phyloP scores from a whole-genome alignment of 1,284 basidiomycete species.

The Cutaneotrichosporon sp. region DNA sequence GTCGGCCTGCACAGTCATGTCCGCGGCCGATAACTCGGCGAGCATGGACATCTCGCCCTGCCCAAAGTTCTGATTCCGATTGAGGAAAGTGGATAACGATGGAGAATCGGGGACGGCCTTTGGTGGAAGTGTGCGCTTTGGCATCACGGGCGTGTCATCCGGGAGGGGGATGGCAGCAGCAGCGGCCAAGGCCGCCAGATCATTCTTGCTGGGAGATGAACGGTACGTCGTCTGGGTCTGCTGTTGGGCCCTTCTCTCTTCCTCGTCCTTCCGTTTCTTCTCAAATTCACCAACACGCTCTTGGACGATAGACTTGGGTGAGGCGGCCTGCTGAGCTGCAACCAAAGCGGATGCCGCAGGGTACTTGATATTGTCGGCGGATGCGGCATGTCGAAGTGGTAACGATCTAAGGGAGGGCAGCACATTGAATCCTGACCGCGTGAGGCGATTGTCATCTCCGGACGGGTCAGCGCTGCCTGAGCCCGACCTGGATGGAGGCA shows the following conservation, averaged over 20 bases:
- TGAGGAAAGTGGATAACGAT: conserved; percentile 9
- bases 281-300: conserved; percentile 5
- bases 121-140: not conserved
- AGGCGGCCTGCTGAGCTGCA: not conserved
- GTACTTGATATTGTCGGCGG: not conserved
- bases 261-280: not conserved
- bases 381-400: not conserved
- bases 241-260: not conserved
- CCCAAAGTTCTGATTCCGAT: not conserved
- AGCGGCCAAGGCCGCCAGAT: conserved; percentile 6
- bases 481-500: too few species aligned
- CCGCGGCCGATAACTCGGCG: conserved; percentile 9
- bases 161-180: conserved; percentile 13
- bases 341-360: not conserved
- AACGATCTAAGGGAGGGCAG: too few species aligned
- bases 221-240: not conserved
- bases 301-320: not conserved
- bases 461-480: too few species aligned
- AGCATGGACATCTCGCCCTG: conserved; percentile 1
- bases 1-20: not conserved
- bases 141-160: not conserved
- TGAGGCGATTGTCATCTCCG: not conserved
- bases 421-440: not conserved
- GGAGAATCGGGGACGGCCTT: conserved; percentile 9
- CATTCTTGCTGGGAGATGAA: not conserved